Evolutionary conservation across 257 asterid species (phyloP).

Genomic region (Nicotiana paniculata): DNA sequence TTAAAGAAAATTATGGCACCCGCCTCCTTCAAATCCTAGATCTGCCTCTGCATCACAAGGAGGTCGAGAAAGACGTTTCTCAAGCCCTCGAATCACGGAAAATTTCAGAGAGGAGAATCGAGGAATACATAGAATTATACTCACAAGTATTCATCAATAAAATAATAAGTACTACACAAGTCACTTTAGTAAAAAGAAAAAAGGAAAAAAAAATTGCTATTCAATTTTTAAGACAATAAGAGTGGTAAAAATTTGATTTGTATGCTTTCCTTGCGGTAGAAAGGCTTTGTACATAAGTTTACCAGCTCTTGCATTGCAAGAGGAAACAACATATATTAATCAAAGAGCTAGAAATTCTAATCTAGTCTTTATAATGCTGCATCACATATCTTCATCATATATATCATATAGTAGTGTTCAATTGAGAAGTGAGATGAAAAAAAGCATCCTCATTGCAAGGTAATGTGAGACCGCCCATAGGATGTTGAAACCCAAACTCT

Average conservation of each 20-base stretch:
- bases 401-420: background rate
- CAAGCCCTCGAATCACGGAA: too few relatives aligned
- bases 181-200: too few relatives aligned
- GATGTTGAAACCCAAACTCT: constrained; percentile 15
- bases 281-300: background rate
- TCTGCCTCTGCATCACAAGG: too few relatives aligned
- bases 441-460: constrained; percentile 9
- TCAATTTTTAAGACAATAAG: background rate
- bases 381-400: too few relatives aligned
- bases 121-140: too few relatives aligned
- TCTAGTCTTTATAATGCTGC: background rate
- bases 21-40: too few relatives aligned
- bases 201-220: too few relatives aligned
- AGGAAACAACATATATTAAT: background rate
- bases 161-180: too few relatives aligned
- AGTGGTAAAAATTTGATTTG: background rate
- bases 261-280: background rate
- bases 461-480: constrained; percentile 15
- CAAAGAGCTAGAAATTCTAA: background rate
- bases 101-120: too few relatives aligned
- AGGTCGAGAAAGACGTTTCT: too few relatives aligned
- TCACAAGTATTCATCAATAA: too few relatives aligned
- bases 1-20: too few relatives aligned
- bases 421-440: constrained; percentile 8
- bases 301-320: constrained; percentile 5